Base-by-base conservation (phyloP, 768 basidiomycete species). In the Neoboletus brunneissimus region DNA sequence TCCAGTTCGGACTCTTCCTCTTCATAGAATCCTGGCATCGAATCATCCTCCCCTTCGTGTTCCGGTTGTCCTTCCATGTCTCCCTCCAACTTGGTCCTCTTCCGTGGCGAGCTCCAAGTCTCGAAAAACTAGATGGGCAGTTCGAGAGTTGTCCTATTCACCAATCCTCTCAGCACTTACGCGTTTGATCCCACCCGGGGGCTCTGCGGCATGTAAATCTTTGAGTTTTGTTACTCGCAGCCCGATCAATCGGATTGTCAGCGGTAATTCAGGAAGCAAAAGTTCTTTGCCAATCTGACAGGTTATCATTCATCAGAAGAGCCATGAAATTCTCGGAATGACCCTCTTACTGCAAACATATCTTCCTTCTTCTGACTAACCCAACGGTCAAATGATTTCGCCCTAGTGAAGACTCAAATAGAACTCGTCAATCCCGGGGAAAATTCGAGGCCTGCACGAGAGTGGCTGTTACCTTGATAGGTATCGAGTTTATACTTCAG, bases 401-500 rank as follows among this genome's bases (percentile, higher is more conserved):
- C 89, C 32, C 94, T 85, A 16, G 91, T 92, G 65, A 88, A 88
- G 1, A 88, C 87, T 89, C 48, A 29, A 42, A 47, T 42, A 50
- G 27, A 27, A 54, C 29, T 15, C 15, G 44, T 68, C 55, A 65
- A 48, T 46, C 48, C 1, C 47, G 41, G 38, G 31, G 9, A 42
- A 29, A 25, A n/a, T 29, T 13, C 7, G 27, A 38, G 34, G 45
- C 48, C 54, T 34, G 41, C 23, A 53, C 23, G 45, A 43, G 12
- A 46, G 11, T 47, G 46, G 42, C 5, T 13, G 6, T 64, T 55
- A 85, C 91, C 86, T 78, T 96, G 85, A 70, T 86, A 98, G 1
- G 87, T 94, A 67, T 95, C 88, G 34, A 92, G 80, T 75, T 99
- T 99, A 70, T 87, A 94, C 70, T 96, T 97, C 48, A 98, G 78